Base-by-base conservation (phyloP, 2,329 filamentous ascomycete species). In the Trichophyton schoenleinii region DNA sequence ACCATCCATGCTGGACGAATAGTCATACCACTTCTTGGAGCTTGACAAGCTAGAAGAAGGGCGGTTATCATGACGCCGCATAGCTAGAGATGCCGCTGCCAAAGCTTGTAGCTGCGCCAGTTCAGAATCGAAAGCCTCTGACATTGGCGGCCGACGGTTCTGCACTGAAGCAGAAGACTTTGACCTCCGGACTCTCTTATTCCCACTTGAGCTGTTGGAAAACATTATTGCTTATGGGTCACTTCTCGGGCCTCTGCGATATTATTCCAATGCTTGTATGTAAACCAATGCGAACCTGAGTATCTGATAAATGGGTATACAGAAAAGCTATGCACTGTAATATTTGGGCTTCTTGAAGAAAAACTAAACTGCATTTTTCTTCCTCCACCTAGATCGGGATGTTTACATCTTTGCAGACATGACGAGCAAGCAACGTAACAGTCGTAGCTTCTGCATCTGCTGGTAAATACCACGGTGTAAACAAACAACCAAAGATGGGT, bases 81-180 rank as follows among this genome's bases (percentile, higher is more conserved):
- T 77, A 41, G 76, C 76, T 15, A 69, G 67, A 13, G 73, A 73
- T 6, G 76, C 76, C 49, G 76, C 76, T n/a, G 72, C 70, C 7
- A 72, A 68, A 18, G 75, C 75, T 63, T 74, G 74, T 15, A 66
- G 61, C 52, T 68, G 70, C 55, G 69, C 68, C 4, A 68, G 57
- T 8, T 72, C 69, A 7, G 70, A 64, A 58, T 73, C 68, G 20
- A 73, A 64, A 2, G 67, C 61, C 20, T 72, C 70, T 8, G 66
- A 58, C 48, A 67, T 64, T 15, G 61, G 61, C 42, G 18, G 42
- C 6, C 68, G 69, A 36, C 65, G 64, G 61, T 65, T 70, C 38
- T 70, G 70, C 53, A 75, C 70, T 6, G 74, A 75, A 57, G 71
- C 71, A 52, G 70, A 64, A 25, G 75, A 77, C 66, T 73, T 74